Evolutionary conservation across 495 filamentous ascomycete genomes (phyloP).

Genomic region (Xylaria cubensis): DNA sequence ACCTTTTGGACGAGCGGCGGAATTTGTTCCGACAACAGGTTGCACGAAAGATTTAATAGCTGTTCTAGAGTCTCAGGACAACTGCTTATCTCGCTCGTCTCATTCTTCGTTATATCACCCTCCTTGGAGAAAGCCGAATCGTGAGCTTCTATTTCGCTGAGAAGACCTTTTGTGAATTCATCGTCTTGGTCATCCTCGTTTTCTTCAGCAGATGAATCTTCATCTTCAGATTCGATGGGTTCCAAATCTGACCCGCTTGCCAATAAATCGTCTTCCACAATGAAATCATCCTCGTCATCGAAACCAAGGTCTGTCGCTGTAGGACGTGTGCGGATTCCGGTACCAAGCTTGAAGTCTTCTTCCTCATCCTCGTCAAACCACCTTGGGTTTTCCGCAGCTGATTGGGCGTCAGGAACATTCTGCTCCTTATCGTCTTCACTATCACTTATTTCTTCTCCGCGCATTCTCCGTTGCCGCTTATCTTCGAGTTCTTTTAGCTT

Average conservation of each 20-base stretch:
- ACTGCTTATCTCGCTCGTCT: slow-evolving; percentile 7
- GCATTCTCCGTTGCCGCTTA: slow-evolving; percentile 75
- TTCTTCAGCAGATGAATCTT: slow-evolving; percentile 58
- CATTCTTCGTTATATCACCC: background rate
- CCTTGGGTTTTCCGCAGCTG: slow-evolving; percentile 28
- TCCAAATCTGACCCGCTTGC: slow-evolving; percentile 70
- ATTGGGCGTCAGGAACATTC: slow-evolving; percentile 35
- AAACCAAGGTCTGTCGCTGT: slow-evolving; percentile 61
- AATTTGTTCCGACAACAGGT: slow-evolving; percentile 65
- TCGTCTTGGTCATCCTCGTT: slow-evolving; percentile 67
- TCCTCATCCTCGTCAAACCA: slow-evolving; percentile 53
- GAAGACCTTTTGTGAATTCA: slow-evolving; percentile 71
- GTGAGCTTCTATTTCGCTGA: slow-evolving; percentile 58
- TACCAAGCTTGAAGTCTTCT: slow-evolving; percentile 61
- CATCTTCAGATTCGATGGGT: slow-evolving; percentile 59
- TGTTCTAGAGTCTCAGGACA: slow-evolving; percentile 81
- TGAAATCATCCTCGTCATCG: slow-evolving; percentile 92
- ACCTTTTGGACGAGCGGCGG: slow-evolving; percentile 88
- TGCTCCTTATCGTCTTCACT: slow-evolving; percentile 46
- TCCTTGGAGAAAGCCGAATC: slow-evolving; percentile 48
- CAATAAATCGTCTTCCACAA: slow-evolving; percentile 86
- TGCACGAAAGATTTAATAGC: slow-evolving; percentile 68
- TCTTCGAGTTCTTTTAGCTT: slow-evolving; percentile 81
- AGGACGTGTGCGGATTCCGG: slow-evolving; percentile 56
- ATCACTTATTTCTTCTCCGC: slow-evolving; percentile 63